These are phyloP conservation scores for Globisporangium iwayamae DNA, from an alignment of 352 stramenopile genomes.

Conservation along the genomic window DNA sequence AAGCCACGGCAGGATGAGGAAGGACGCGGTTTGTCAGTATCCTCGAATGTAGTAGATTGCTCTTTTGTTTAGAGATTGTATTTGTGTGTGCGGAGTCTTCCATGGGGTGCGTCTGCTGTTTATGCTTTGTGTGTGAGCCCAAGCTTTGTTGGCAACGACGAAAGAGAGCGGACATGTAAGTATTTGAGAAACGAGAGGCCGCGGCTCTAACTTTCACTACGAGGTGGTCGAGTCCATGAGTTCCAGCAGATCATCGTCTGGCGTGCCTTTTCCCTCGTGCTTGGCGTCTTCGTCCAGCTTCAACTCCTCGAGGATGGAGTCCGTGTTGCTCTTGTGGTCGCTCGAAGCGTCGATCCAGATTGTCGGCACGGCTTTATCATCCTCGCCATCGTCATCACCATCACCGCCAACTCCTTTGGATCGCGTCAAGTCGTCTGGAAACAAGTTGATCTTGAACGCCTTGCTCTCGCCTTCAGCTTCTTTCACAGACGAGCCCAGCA, in stretches of 20 bases:
- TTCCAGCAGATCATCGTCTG: constrained; percentile 75
- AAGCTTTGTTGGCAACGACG: background rate
- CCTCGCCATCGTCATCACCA: constrained; percentile 45
- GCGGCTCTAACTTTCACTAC: background rate
- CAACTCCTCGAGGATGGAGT: constrained; percentile 57
- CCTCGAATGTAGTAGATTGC: constrained; percentile 11
- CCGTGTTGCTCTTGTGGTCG: constrained; percentile 53
- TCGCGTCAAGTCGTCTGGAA: constrained; percentile 46
- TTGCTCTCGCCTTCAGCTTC: constrained; percentile 49
- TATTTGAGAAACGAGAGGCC: background rate
- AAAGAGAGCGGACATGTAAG: background rate
- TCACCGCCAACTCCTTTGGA: constrained; percentile 33
- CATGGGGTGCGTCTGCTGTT: background rate
- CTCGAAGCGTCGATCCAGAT: constrained; percentile 83
- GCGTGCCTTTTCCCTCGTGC: constrained; percentile 36
- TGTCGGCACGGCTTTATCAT: constrained; percentile 59
- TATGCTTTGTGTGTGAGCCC: background rate
- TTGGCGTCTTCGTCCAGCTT: constrained; percentile 51
- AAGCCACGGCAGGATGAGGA: background rate
- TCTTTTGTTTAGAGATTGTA: background rate
- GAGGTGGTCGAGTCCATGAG: constrained; percentile 81
- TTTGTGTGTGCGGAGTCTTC: background rate
- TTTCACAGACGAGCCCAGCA: constrained; percentile 64
- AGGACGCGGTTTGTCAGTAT: constrained; percentile 1
- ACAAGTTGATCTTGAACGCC: constrained; percentile 74